phyloP scores from a whole-genome alignment of 208 protist species.

The Trypanosoma brucei region DNA sequence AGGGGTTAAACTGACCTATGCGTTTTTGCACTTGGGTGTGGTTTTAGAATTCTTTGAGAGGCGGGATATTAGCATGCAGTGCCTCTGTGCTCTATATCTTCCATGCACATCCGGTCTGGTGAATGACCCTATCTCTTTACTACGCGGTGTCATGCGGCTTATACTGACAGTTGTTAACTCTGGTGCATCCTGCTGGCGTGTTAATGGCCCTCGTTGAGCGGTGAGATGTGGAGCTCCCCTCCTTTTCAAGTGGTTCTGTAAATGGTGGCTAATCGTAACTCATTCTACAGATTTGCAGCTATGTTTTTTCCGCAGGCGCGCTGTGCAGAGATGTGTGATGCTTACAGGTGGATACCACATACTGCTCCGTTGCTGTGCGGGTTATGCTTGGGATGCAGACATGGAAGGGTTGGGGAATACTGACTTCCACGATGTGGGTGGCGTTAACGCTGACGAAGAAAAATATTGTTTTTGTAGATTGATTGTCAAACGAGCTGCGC shows the following conservation, averaged over 20 bases:
- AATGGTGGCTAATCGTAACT: neutral
- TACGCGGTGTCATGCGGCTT: too few relatives aligned
- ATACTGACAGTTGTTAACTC: too few relatives aligned
- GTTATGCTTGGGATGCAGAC: constrained; percentile 60
- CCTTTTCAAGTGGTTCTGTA: neutral
- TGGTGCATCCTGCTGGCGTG: too few relatives aligned
- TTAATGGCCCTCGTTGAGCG: too few relatives aligned
- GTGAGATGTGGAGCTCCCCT: too few relatives aligned
- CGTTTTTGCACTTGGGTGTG: too few relatives aligned
- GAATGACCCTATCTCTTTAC: too few relatives aligned
- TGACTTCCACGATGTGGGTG: constrained; percentile 29
- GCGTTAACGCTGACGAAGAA: constrained; percentile 5
- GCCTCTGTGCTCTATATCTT: too few relatives aligned
- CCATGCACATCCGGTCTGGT: too few relatives aligned
- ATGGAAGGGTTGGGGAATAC: constrained; percentile 42
- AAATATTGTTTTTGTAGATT: neutral
- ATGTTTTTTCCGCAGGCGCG: constrained; percentile 18
- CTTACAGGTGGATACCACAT: constrained; percentile 11
- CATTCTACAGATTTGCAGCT: neutral
- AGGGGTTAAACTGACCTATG: too few relatives aligned
- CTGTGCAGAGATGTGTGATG: constrained; percentile 11
- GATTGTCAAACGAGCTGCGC: neutral
- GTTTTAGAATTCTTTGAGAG: too few relatives aligned
- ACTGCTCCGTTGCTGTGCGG: constrained; percentile 52
- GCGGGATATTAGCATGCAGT: too few relatives aligned